Percentiles rank a stretch among this genome's conserved stretches.
Evolutionary conservation across 306 rosid species (phyloP).

Genomic region (Gastrolobium villosum): DNA sequence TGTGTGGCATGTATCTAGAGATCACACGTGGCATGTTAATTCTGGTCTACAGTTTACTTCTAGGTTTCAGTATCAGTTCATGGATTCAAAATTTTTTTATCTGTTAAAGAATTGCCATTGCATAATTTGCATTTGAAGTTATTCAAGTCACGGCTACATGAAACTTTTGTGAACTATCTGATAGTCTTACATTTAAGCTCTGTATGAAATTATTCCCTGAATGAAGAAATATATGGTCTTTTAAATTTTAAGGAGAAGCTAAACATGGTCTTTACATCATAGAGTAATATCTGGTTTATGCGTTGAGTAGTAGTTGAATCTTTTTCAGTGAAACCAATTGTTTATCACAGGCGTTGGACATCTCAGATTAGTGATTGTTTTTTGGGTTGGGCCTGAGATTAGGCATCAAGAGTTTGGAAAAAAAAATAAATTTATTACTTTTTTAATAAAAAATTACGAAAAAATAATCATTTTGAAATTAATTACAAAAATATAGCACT

Average conservation of each 20-base stretch:
- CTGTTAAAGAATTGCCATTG: not conserved
- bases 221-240: not conserved
- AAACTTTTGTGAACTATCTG: not conserved
- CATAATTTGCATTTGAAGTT: slow-evolving; percentile 4
- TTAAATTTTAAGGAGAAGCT: not conserved
- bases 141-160: not conserved
- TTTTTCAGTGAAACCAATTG: slow-evolving; percentile 19
- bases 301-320: not conserved
- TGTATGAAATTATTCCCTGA: not conserved
- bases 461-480: no score
- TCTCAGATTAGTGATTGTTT: not conserved
- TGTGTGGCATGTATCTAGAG: not conserved
- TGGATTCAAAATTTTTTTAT: not conserved
- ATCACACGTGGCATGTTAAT: not conserved
- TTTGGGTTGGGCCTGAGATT: slow-evolving; percentile 20
- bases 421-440: no score
- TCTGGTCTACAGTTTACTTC: not conserved
- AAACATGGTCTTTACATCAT: not conserved
- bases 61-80: not conserved
- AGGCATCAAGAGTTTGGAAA: no score
- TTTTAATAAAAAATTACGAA: no score
- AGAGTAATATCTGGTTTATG: not conserved
- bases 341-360: not conserved
- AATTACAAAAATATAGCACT: no score
- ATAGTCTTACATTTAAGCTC: not conserved